Conservation (phyloP, 495 filamentous ascomycete species). For the Podospora pseudocomata region DNA sequence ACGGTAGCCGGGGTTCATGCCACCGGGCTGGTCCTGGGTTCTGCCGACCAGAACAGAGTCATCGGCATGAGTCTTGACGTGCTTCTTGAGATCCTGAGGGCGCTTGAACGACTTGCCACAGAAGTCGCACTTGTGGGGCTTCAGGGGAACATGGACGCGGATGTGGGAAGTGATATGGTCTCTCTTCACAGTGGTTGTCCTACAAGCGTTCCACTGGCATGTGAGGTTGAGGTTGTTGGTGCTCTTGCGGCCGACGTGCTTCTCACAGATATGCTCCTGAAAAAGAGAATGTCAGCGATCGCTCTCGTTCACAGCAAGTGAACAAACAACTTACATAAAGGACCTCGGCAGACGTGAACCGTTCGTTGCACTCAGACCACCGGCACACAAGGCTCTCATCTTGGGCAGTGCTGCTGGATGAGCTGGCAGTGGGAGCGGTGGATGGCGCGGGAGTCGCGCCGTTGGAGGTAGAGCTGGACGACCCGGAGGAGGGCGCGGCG, state of each 20-base stretch:
- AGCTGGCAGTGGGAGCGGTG: slow-evolving; percentile 38
- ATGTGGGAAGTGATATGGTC: slow-evolving; percentile 99
- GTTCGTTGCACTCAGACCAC: slow-evolving; percentile 83
- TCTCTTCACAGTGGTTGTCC: slow-evolving; percentile 95
- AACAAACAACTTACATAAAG: slow-evolving; percentile 55
- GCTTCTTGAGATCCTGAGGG: slow-evolving; percentile 98
- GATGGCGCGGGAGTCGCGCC: slow-evolving; percentile 45
- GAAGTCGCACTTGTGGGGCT: slow-evolving; percentile 98
- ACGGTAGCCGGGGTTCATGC: slow-evolving; percentile 57
- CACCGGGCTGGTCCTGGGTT: slow-evolving; percentile 64
- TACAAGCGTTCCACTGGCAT: slow-evolving; percentile 95
- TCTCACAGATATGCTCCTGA: slow-evolving; percentile 90
- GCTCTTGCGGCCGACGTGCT: slow-evolving; percentile 96
- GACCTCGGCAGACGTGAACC: slow-evolving; percentile 70
- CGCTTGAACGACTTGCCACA: slow-evolving; percentile 99
- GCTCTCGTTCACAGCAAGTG: not conserved
- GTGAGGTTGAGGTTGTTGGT: slow-evolving; percentile 98
- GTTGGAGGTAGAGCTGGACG: slow-evolving; percentile 37
- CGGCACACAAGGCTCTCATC: slow-evolving; percentile 74
- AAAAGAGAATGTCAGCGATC: not conserved
- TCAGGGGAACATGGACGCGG: slow-evolving; percentile 93
- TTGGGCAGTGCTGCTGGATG: slow-evolving; percentile 32
- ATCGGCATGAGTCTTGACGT: slow-evolving; percentile 99
- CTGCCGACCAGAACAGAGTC: slow-evolving; percentile 82
- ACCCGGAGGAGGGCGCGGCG: slow-evolving; percentile 18